Percentiles rank a stretch among this genome's conserved stretches.
phyloP scores from a whole-genome alignment of 2,329 filamentous ascomycete species.

The Hypomyces perniciosus region DNA sequence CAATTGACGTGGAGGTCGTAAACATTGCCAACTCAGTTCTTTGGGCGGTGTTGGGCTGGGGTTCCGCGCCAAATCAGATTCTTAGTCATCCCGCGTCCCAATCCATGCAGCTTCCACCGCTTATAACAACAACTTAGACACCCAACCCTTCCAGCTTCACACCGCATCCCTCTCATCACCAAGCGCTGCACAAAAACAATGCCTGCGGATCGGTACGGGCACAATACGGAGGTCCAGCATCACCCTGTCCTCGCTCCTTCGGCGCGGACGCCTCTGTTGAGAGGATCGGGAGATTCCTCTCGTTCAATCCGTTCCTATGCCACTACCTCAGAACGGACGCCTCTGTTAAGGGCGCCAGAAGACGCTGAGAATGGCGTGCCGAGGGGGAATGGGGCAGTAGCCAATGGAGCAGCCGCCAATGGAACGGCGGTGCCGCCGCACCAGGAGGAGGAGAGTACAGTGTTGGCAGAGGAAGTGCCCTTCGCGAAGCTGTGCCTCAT shows the following conservation, averaged over 20 bases:
- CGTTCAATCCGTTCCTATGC: no score
- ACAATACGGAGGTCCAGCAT: background rate
- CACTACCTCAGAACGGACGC: background rate
- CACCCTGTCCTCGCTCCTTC: constrained; percentile 9
- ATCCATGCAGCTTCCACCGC: no score
- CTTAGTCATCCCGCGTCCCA: no score
- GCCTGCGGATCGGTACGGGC: constrained; percentile 3
- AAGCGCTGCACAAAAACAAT: background rate
- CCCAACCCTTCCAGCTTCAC: no score
- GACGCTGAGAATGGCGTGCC: background rate
- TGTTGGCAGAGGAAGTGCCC: constrained; percentile 45
- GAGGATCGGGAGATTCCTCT: background rate
- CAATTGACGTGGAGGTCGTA: no score
- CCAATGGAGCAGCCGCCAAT: constrained; percentile 1
- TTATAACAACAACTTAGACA: no score
- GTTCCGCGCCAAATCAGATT: no score
- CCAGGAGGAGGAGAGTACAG: constrained; percentile 38
- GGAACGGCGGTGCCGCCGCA: constrained; percentile 7
- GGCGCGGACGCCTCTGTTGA: constrained; percentile 25
- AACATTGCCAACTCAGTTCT: no score
- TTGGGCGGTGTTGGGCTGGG: no score
- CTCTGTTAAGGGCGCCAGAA: background rate
- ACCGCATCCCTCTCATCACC: no score
- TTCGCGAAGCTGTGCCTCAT: constrained; percentile 46
- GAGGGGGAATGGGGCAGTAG: background rate